phyloP scores from a whole-genome alignment of 345 rosid species.

The Syzygium grande region DNA sequence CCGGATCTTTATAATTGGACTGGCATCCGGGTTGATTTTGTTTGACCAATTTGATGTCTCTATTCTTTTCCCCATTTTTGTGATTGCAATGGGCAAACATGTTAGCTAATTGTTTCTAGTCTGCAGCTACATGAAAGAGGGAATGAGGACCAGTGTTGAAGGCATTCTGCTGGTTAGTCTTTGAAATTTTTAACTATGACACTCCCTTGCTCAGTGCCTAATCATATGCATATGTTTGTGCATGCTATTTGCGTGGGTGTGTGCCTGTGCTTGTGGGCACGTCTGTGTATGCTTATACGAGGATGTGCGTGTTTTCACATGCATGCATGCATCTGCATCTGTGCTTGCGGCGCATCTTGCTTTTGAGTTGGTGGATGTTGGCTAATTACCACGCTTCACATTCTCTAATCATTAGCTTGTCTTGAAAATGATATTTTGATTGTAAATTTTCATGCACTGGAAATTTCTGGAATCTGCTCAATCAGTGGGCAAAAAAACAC shows the following conservation, averaged over 20 bases:
- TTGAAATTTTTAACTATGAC: neutral
- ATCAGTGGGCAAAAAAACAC: neutral
- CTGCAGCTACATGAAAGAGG: constrained; percentile 92
- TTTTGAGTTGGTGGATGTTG: neutral
- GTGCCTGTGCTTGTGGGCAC: neutral
- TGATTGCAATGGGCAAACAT: neutral
- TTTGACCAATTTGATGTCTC: neutral
- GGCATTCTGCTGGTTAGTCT: constrained; percentile 81
- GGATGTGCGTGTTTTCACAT: neutral
- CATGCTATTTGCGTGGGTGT: neutral
- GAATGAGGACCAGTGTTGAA: constrained; percentile 96
- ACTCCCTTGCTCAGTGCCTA: neutral
- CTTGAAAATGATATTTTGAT: neutral
- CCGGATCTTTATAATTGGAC: neutral
- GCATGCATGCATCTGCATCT: neutral
- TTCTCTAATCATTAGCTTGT: neutral
- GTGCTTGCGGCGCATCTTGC: neutral
- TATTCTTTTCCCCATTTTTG: neutral
- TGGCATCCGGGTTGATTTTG: neutral
- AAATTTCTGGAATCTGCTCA: neutral
- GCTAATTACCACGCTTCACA: neutral
- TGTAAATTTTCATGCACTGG: neutral
- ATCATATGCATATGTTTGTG: neutral
- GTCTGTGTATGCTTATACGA: neutral
- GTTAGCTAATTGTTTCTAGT: neutral